phyloP scores from a whole-genome alignment of 2,329 filamentous ascomycete species.

The Monosporascus sp. region DNA sequence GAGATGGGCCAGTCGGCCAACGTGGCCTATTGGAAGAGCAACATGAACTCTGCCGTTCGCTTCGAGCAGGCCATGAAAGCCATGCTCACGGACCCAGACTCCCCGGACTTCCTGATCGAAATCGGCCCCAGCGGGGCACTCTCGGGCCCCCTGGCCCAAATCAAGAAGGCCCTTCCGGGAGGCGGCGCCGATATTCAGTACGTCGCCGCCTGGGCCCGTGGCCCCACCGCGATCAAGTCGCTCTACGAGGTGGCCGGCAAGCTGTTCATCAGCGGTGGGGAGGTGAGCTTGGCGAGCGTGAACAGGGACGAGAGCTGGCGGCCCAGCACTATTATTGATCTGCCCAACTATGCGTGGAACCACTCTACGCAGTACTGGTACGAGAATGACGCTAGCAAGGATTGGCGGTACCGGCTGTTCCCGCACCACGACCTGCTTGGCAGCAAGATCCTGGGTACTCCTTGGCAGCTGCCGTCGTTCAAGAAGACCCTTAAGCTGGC shows the following conservation, averaged over 20 bases:
- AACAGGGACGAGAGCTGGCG: slow-evolving; percentile 4
- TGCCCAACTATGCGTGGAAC: slow-evolving; percentile 15
- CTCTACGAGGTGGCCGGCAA: slow-evolving; percentile 9
- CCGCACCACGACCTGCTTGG: slow-evolving; percentile 8
- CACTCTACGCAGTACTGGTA: slow-evolving; percentile 8
- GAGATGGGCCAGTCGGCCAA: not conserved
- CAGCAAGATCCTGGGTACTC: not conserved
- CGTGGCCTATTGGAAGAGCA: slow-evolving; percentile 14
- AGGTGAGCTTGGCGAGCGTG: slow-evolving; percentile 2
- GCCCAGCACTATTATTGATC: slow-evolving; percentile 6
- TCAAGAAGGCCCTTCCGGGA: slow-evolving; percentile 7
- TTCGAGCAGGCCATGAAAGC: not conserved
- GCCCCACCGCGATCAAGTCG: not conserved
- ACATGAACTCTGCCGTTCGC: slow-evolving; percentile 17
- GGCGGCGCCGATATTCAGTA: slow-evolving; percentile 4
- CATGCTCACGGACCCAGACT: too few relatives aligned
- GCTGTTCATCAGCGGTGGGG: slow-evolving; percentile 7
- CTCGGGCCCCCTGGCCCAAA: slow-evolving; percentile 11
- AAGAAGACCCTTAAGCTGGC: slow-evolving; percentile 4
- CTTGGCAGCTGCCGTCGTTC: slow-evolving; percentile 1
- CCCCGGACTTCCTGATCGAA: slow-evolving; percentile 16
- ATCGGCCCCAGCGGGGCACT: slow-evolving; percentile 11
- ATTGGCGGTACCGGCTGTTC: slow-evolving; percentile 5
- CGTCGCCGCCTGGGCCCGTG: slow-evolving; percentile 5
- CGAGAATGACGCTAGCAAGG: slow-evolving; percentile 5